phyloP scores from a whole-genome alignment of 202 grass and related monocot genomes.

The Eragrostis tef region DNA sequence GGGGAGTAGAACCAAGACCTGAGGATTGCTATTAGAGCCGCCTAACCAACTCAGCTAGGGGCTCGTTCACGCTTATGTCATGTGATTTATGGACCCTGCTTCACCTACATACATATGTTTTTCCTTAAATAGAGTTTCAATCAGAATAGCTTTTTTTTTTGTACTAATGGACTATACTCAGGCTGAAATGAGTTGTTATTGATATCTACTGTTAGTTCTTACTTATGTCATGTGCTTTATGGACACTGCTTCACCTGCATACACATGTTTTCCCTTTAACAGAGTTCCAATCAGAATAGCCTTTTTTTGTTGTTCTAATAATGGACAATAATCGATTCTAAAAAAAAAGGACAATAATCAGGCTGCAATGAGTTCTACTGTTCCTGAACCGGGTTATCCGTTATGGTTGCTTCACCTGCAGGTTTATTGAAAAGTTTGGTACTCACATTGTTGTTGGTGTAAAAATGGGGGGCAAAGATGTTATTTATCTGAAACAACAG shows the following conservation, averaged over 20 bases:
- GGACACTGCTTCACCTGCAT: too few relatives aligned
- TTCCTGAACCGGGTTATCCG: too few relatives aligned
- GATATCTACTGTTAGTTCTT: too few relatives aligned
- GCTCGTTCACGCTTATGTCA: neutral
- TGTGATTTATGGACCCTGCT: neutral
- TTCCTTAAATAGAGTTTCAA: neutral
- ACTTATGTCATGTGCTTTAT: neutral
- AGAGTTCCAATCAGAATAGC: neutral
- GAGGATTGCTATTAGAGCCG: too few relatives aligned
- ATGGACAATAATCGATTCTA: slow-evolving; percentile 98
- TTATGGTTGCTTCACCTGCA: slow-evolving; percentile 61
- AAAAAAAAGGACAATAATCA: slow-evolving; percentile 91
- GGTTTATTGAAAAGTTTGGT: slow-evolving; percentile 96
- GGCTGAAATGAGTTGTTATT: neutral
- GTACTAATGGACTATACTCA: neutral
- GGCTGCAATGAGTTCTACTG: slow-evolving; percentile 95
- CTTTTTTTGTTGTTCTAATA: slow-evolving; percentile 63
- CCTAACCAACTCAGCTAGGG: too few relatives aligned
- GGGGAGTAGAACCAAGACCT: too few relatives aligned
- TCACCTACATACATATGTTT: neutral
- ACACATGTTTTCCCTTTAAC: too few relatives aligned
- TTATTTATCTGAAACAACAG: slow-evolving; percentile 85
- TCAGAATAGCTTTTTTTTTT: neutral
- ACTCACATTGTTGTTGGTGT: slow-evolving; percentile 92
- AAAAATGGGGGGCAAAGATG: slow-evolving; percentile 99